These are phyloP conservation scores for Oryza longistaminata DNA, from an alignment of 176 grass and related monocot genomes.

Conservation along the genomic window DNA sequence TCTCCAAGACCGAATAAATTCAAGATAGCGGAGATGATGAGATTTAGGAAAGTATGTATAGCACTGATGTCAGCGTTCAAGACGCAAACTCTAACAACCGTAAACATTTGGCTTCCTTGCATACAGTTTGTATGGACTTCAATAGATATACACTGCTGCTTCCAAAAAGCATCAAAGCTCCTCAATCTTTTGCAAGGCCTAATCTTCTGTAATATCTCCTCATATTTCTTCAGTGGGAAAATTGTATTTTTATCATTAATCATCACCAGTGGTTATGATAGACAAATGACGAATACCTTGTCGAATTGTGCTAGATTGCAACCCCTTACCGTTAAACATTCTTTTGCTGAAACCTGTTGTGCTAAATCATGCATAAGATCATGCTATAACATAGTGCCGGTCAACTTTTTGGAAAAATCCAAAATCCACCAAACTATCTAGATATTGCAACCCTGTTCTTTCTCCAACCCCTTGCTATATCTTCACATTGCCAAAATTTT, in stretches of 20 bases:
- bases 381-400: conserved; percentile 16
- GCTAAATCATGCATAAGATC: conserved; percentile 49
- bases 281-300: conserved; percentile 33
- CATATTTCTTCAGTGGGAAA: not conserved
- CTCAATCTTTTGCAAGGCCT: conserved; percentile 21
- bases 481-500: conserved; percentile 21
- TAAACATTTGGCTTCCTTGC: not conserved
- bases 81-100: not conserved
- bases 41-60: not conserved
- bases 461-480: conserved; percentile 3
- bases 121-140: not conserved
- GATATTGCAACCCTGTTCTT: conserved; percentile 32
- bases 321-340: conserved; percentile 26
- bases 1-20: not conserved
- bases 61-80: not conserved
- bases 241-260: not conserved
- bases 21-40: conserved; percentile 38
- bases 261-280: not conserved
- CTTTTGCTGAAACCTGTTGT: conserved; percentile 25
- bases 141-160: not conserved
- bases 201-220: not conserved
- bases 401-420: conserved; percentile 18
- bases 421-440: conserved; percentile 27
- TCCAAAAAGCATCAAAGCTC: conserved; percentile 33
- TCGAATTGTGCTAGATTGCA: not conserved